These are phyloP conservation scores for Alternaria solani DNA, from an alignment of 2,329 filamentous ascomycete species.

Conservation along the genomic window DNA sequence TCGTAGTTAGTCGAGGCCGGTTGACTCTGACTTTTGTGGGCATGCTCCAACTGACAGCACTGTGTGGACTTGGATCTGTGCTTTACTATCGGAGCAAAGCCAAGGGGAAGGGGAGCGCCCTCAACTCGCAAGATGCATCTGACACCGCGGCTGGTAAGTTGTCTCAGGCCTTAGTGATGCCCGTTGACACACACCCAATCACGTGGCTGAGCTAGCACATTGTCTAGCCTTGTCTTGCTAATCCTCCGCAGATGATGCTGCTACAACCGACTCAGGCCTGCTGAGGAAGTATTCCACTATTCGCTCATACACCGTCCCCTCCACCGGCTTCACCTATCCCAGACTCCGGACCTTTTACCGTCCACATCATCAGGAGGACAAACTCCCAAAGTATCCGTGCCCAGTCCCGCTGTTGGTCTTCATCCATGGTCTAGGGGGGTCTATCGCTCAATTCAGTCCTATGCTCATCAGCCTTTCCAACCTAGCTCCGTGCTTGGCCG, in stretches of 20 bases:
- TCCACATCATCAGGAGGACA: slow-evolving; percentile 80
- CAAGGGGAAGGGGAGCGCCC: slow-evolving; percentile 25
- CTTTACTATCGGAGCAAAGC: slow-evolving; percentile 45
- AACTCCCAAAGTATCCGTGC: slow-evolving; percentile 75
- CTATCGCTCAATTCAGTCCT: slow-evolving; percentile 84
- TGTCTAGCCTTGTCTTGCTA: slow-evolving; percentile 12
- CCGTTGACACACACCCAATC: slow-evolving; percentile 7
- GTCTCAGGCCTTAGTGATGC: slow-evolving; percentile 19
- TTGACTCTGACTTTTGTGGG: slow-evolving; percentile 41
- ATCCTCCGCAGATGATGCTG: slow-evolving; percentile 51
- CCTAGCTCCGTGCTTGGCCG: slow-evolving; percentile 81
- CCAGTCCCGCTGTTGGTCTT: slow-evolving; percentile 88
- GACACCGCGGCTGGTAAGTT: slow-evolving; percentile 38
- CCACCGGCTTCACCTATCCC: slow-evolving; percentile 71
- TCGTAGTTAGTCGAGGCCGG: slow-evolving; percentile 29
- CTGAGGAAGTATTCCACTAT: slow-evolving; percentile 78
- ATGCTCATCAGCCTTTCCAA: slow-evolving; percentile 83
- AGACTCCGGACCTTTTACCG: slow-evolving; percentile 84
- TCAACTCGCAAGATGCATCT: slow-evolving; percentile 29
- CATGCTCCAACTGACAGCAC: slow-evolving; percentile 50
- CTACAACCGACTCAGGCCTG: slow-evolving; percentile 76
- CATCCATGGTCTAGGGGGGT: slow-evolving; percentile 92
- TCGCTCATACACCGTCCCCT: slow-evolving; percentile 74
- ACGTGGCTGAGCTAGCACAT: slow-evolving; percentile 14
- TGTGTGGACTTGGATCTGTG: slow-evolving; percentile 49